Base-by-base conservation (phyloP, 768 basidiomycete genomes). In the Leccinum disarticulatum region DNA sequence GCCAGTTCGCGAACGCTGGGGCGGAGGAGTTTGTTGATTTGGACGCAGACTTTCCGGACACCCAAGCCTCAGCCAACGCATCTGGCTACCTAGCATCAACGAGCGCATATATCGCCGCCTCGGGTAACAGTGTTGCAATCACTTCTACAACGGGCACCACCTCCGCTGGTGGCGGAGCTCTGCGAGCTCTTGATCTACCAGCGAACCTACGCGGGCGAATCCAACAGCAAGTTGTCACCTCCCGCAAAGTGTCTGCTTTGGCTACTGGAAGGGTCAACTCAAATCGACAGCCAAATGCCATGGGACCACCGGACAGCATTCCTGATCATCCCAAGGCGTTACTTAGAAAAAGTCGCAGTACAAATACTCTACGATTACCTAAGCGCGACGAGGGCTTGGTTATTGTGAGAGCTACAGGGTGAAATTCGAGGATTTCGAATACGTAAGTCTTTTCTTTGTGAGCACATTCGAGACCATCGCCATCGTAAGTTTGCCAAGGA, bases 341-440 rank as follows among this genome's bases (percentile, higher is more conserved):
- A 28, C 76, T 94, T 53, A 81, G 84, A 68, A 93, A 90, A 75
- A 89, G 89, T 69, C 84, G 85, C 63, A 93, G 91, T 65, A 92
- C 90, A 54, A 90, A 90, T 69, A 90, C 88, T 2, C 74, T 93
- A 51, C 80, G 82, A 67, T 77, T 90, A 57, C 86, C 90, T 8
- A 87, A 84, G 68, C 85, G 91, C 41, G 91, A 94, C 59, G 93
- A 96, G 76, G 87, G 86, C 17, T 85, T 5, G 97, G 97, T 5
- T 98, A 98, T 74, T 99, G 97, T 73, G 97, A 99, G 74, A 95
- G 94, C 71, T 99, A 97, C 73, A 84, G 96, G 38, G 69, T 81
- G 57, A 93, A 93, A 73, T 99, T 95, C 68, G 87, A 89, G 0
- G 89, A 96, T 73, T 96, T 98, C 67, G 83, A 84, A 61, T 74